Conservation (phyloP, 1,284 basidiomycete genomes). For the Ceratobasidium sp. region DNA sequence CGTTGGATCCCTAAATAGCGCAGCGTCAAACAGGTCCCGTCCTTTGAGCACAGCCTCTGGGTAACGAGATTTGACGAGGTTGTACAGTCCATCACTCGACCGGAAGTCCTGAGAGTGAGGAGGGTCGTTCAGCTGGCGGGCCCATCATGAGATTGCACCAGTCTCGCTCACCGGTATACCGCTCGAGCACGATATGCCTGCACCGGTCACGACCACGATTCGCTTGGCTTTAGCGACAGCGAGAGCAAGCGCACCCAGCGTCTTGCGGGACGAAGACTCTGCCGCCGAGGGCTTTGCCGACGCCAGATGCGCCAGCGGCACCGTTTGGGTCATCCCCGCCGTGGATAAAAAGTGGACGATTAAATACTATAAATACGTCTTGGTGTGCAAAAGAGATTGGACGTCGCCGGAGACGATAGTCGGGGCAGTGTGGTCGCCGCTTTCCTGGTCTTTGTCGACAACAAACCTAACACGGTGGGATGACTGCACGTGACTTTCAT, state of each 20-base stretch:
- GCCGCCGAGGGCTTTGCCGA: constrained; percentile 32
- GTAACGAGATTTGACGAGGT: constrained; percentile 83
- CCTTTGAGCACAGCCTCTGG: constrained; percentile 85
- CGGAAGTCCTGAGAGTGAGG: constrained; percentile 77
- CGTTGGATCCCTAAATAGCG: constrained; percentile 82
- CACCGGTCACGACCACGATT: constrained; percentile 87
- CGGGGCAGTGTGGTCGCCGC: neutral
- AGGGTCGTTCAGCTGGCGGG: neutral
- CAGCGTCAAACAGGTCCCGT: constrained; percentile 88
- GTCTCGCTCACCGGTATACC: constrained; percentile 80
- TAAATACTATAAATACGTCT: constrained; percentile 14
- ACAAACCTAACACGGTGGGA: constrained; percentile 21
- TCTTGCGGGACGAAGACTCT: constrained; percentile 38
- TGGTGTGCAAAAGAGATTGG: neutral
- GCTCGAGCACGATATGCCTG: constrained; percentile 91
- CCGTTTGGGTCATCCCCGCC: constrained; percentile 18
- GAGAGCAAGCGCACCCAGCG: constrained; percentile 72
- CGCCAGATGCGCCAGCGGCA: constrained; percentile 25
- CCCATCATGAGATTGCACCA: constrained; percentile 1
- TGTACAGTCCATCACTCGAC: constrained; percentile 86
- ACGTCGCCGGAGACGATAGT: neutral
- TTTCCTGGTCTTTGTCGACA: constrained; percentile 11
- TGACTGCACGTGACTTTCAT: constrained; percentile 27
- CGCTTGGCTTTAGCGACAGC: constrained; percentile 82
- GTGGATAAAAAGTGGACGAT: neutral